These are phyloP conservation scores for Alectoria sarmentosa DNA, from an alignment of 495 filamentous ascomycete species.

Conservation along the genomic window DNA sequence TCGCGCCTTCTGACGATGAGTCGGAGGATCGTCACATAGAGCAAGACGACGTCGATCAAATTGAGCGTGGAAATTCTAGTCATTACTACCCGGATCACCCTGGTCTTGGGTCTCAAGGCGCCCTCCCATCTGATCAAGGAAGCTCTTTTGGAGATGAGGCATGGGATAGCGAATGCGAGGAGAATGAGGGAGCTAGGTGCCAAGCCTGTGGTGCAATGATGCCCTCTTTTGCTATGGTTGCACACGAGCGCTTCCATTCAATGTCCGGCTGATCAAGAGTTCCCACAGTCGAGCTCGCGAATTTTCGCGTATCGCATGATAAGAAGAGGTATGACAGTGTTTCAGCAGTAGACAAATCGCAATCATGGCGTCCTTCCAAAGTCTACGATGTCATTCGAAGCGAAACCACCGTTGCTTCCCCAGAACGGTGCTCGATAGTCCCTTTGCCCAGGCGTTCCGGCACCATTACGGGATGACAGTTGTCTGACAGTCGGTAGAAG, in stretches of 20 bases:
- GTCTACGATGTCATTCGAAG: not conserved
- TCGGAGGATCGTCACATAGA: conserved; percentile 20
- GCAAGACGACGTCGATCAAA: not conserved
- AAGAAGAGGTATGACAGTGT: not conserved
- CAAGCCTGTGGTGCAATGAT: conserved; percentile 54
- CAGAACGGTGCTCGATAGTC: not conserved
- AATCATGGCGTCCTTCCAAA: not conserved
- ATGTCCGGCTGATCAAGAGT: conserved; percentile 1
- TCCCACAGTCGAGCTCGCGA: not conserved
- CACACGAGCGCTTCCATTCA: conserved; percentile 64
- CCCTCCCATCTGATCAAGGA: conserved; percentile 24
- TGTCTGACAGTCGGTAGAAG: not conserved
- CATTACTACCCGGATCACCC: not conserved
- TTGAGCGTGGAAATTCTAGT: not conserved
- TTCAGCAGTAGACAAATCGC: not conserved
- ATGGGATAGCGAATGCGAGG: conserved; percentile 43
- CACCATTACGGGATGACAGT: not conserved
- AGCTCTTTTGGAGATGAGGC: conserved; percentile 28
- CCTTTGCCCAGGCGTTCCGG: not conserved
- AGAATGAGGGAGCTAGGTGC: conserved; percentile 42
- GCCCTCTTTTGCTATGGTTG: conserved; percentile 63
- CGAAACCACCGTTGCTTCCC: not conserved
- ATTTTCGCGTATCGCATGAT: not conserved
- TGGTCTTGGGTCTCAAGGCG: conserved; percentile 28
- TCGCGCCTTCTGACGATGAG: conserved; percentile 24